Percentiles rank a stretch among this genome's conserved stretches.
Conservation (phyloP, 2,329 filamentous ascomycete genomes). For the Alternaria infectoria region DNA sequence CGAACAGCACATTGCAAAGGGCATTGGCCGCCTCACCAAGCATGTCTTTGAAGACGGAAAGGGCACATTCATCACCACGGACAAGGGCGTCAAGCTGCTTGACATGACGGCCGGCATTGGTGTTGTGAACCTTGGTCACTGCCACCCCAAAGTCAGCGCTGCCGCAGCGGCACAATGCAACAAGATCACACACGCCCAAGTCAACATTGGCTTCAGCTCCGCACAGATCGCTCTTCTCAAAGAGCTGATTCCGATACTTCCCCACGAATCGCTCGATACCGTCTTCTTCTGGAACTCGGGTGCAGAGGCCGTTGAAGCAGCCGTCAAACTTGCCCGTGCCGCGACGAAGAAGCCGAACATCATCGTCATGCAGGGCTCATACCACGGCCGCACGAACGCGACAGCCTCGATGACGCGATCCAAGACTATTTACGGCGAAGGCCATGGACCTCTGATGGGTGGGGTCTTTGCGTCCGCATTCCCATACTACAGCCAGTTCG, state of each 20-base stretch:
- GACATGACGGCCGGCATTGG: slow-evolving; percentile 39
- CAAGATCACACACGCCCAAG: slow-evolving; percentile 39
- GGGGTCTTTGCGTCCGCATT: slow-evolving; percentile 39
- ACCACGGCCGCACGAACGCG: slow-evolving; percentile 39
- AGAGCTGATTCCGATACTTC: slow-evolving; percentile 37
- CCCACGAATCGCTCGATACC: slow-evolving; percentile 34
- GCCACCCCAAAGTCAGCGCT: slow-evolving; percentile 39
- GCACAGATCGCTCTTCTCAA: slow-evolving; percentile 36
- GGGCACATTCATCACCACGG: slow-evolving; percentile 38
- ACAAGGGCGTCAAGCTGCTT: slow-evolving; percentile 40
- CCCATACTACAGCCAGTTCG: slow-evolving; percentile 40
- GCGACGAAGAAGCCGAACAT: slow-evolving; percentile 41
- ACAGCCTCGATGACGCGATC: slow-evolving; percentile 40
- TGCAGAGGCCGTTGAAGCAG: slow-evolving; percentile 38
- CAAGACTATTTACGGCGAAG: slow-evolving; percentile 40
- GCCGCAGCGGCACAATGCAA: slow-evolving; percentile 38
- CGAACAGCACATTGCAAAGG: slow-evolving; percentile 39
- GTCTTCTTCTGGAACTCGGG: slow-evolving; percentile 42
- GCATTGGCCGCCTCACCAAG: slow-evolving; percentile 39
- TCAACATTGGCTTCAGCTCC: slow-evolving; percentile 41
- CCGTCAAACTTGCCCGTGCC: slow-evolving; percentile 36
- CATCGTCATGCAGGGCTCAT: slow-evolving; percentile 42
- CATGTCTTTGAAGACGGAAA: slow-evolving; percentile 41
- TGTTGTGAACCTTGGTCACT: slow-evolving; percentile 39
- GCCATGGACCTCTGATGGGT: slow-evolving; percentile 38